Evolutionary conservation across 1,284 basidiomycete genomes (phyloP).

Genomic region (Anthracocystis setariae): DNA sequence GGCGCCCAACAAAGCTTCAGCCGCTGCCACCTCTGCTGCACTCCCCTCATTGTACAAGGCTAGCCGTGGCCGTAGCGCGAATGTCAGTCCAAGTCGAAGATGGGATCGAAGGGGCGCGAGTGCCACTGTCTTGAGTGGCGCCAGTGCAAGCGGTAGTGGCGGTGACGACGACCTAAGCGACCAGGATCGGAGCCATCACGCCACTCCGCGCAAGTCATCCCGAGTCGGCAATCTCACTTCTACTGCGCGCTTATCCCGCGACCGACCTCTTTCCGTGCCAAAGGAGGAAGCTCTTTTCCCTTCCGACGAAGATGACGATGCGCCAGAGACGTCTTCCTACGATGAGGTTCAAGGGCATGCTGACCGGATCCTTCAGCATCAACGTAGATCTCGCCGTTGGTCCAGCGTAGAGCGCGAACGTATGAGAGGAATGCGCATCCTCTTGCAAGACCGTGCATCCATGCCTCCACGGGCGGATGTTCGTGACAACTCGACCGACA

Average conservation of each 20-base stretch:
- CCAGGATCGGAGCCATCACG: slow-evolving; percentile 2
- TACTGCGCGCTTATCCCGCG: slow-evolving; percentile 4
- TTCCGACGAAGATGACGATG: slow-evolving; percentile 47
- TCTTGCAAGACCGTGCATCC: slow-evolving; percentile 21
- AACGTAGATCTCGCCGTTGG: slow-evolving; percentile 28
- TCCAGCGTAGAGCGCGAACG: slow-evolving; percentile 53
- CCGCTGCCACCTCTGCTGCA: slow-evolving; percentile 22
- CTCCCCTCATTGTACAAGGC: slow-evolving; percentile 48
- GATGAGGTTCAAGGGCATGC: slow-evolving; percentile 8
- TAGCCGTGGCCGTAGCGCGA: slow-evolving; percentile 48
- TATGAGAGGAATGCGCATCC: slow-evolving; percentile 44
- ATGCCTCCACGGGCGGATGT: not conserved
- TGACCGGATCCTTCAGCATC: slow-evolving; percentile 1
- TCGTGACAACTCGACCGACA: not conserved
- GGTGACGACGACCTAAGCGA: slow-evolving; percentile 35
- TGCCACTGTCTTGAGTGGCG: slow-evolving; percentile 44
- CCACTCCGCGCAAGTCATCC: not conserved
- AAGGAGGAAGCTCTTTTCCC: slow-evolving; percentile 43
- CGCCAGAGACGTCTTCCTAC: slow-evolving; percentile 20
- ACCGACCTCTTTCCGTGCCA: slow-evolving; percentile 20
- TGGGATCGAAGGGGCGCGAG: slow-evolving; percentile 54
- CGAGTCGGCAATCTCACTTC: not conserved
- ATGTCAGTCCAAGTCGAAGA: slow-evolving; percentile 49
- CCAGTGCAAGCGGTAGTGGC: slow-evolving; percentile 45
- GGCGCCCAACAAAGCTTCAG: slow-evolving; percentile 21